Percentiles rank a stretch among this genome's conserved stretches.
These are phyloP conservation scores for Volvox reticuliferus DNA, from an alignment of 139 green algal species.

Conservation along the genomic window DNA sequence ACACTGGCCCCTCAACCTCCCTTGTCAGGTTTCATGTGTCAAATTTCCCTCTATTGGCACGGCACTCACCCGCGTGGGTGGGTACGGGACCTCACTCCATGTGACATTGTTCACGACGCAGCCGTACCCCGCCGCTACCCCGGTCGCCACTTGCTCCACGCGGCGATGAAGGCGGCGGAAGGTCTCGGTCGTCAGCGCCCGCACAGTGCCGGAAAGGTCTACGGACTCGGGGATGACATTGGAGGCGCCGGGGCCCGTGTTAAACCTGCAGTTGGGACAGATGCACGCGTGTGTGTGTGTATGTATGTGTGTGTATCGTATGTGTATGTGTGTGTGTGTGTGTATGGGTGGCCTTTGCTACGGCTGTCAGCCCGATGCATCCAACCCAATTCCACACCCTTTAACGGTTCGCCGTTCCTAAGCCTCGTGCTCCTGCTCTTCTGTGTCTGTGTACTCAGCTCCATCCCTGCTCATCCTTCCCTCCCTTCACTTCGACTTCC, in stretches of 20 bases:
- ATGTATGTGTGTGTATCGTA: neutral
- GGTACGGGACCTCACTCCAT: constrained; percentile 83
- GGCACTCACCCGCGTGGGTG: constrained; percentile 77
- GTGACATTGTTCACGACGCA: constrained; percentile 74
- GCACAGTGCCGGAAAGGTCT: constrained; percentile 73
- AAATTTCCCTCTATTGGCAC: neutral
- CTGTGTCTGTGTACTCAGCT: neutral
- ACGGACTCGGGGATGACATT: constrained; percentile 90
- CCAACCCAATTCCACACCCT: too few species aligned
- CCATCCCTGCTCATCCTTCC: neutral
- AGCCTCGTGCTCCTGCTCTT: too few species aligned
- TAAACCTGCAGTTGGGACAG: constrained; percentile 55
- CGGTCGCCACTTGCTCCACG: constrained; percentile 58
- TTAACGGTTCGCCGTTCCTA: too few species aligned
- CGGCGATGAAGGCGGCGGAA: constrained; percentile 58
- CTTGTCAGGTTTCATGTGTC: too few species aligned
- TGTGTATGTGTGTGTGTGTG: neutral
- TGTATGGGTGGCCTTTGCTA: neutral
- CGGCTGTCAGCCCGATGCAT: too few species aligned
- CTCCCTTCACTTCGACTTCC: neutral
- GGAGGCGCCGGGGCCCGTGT: constrained; percentile 73
- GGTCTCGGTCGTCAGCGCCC: constrained; percentile 58
- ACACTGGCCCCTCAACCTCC: too few species aligned
- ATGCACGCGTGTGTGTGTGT: neutral
- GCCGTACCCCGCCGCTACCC: constrained; percentile 59